Evolutionary conservation across 345 rosid species (phyloP).

Genomic region (Eucalyptus marginata): DNA sequence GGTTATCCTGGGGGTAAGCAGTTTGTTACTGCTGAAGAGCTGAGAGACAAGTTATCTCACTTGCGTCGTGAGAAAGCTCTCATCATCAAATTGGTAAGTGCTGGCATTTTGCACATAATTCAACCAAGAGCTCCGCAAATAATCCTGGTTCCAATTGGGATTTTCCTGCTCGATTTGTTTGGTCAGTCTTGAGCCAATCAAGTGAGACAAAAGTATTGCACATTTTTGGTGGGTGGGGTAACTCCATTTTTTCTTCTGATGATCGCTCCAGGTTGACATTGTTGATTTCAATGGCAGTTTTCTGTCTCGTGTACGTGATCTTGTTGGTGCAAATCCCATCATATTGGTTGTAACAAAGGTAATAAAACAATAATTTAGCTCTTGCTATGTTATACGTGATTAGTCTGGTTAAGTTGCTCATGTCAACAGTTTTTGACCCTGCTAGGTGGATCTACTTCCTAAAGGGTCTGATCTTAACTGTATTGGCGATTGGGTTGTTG

Average conservation of each 20-base stretch:
- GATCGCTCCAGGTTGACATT: conserved; percentile 63
- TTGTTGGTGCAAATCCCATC: conserved; percentile 88
- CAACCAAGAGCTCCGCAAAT: not conserved
- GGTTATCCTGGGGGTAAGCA: conserved; percentile 93
- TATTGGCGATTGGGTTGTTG: conserved; percentile 96
- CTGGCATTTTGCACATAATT: not conserved
- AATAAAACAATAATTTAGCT: not conserved
- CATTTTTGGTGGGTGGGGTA: not conserved
- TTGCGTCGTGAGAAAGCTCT: conserved; percentile 70
- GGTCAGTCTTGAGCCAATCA: not conserved
- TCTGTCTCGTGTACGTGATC: conserved; percentile 85
- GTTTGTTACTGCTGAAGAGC: conserved; percentile 77
- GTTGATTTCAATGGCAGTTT: conserved; percentile 96
- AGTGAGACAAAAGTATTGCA: not conserved
- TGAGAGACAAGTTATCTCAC: conserved; percentile 76
- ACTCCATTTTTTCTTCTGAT: not conserved
- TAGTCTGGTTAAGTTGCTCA: not conserved
- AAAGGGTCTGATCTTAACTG: conserved; percentile 89
- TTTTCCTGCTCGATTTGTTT: not conserved
- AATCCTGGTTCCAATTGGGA: not conserved
- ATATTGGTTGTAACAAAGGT: conserved; percentile 91
- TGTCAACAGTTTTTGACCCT: not conserved
- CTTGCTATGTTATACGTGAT: not conserved
- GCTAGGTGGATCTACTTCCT: conserved; percentile 85
- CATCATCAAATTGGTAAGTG: conserved; percentile 69